Base-by-base conservation (phyloP, 306 rosid species). In the Begonia peltatifolia region DNA sequence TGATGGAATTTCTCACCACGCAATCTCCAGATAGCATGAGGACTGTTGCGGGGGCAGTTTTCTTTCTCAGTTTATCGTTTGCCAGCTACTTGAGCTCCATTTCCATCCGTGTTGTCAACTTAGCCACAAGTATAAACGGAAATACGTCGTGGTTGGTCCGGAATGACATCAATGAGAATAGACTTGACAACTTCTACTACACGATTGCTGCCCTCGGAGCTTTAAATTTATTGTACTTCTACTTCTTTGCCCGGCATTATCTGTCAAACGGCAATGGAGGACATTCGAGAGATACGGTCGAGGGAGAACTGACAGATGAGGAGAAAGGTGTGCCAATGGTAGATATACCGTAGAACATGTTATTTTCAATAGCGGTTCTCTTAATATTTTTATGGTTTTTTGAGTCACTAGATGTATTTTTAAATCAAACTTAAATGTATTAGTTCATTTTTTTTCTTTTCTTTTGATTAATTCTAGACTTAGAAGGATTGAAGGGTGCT, bases 21-120 rank as follows among this genome's bases (percentile, higher is more conserved):
- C 72, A 77, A 43, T 52, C 77, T 78, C 79, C 93, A n/a, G 93
- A 84, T 63, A 74, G 70, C 38, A 75, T 81, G 94, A 79, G 95
- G 14, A 82, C 93, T 0, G 76, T 79, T 47, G 77, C 95, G 6
- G 95, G 93, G 14, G 96, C 87, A 11, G 4, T 81, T 13, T 84
- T 88, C 66, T 88, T 81, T 57, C 65, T 84, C 18, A 79, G 84
- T 62, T 49, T 79, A 57, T 79, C 97, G 13, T 23, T 72, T 47
- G 72, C 95, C 15, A 76, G 75, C 56, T 88, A 82, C 58, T 0
- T 52, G 8, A 80, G 95, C 1, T 75, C 93, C 2, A 53, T 84
- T 16, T 41, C 81, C 23, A 86, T 79, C 9, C 75, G 69, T 25
- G 10, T 79, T 43, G 59, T 78, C 17, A 72, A 71, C n/a, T 51